These are phyloP conservation scores for Chlamydomonas sp. DNA, from an alignment of 139 green algal genomes.

Conservation along the genomic window DNA sequence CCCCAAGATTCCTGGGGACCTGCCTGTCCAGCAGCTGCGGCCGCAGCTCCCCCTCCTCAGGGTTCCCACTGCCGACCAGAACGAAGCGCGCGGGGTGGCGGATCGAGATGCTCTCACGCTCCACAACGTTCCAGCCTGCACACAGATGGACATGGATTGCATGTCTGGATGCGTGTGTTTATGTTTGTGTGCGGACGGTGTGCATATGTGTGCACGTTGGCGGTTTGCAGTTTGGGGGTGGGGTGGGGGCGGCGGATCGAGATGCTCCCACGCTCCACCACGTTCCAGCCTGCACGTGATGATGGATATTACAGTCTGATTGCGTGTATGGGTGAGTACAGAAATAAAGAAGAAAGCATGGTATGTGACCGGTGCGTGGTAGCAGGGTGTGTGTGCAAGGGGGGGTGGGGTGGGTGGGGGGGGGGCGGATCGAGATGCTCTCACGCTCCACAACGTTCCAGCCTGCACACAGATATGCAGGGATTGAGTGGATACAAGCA, in stretches of 20 bases:
- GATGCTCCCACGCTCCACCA: no score
- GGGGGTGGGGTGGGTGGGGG: neutral
- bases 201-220: neutral
- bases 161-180: neutral
- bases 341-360: neutral
- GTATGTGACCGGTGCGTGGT: neutral
- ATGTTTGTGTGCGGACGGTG: neutral
- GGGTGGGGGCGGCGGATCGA: neutral
- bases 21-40: conserved; percentile 84
- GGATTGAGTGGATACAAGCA: neutral
- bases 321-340: neutral
- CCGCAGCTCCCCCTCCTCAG: conserved; percentile 83
- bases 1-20: no score
- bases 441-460: no score
- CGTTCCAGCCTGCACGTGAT: no score
- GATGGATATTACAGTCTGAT: neutral
- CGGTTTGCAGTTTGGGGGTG: neutral
- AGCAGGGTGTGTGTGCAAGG: neutral
- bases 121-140: conserved; percentile 65
- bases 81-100: conserved; percentile 71
- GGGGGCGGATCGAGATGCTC: neutral
- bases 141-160: neutral
- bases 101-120: conserved; percentile 72
- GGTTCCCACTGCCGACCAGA: conserved; percentile 61
- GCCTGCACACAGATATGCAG: no score